Conservation (phyloP, 257 asterid species). For the Lithospermum erythrorhizon region DNA sequence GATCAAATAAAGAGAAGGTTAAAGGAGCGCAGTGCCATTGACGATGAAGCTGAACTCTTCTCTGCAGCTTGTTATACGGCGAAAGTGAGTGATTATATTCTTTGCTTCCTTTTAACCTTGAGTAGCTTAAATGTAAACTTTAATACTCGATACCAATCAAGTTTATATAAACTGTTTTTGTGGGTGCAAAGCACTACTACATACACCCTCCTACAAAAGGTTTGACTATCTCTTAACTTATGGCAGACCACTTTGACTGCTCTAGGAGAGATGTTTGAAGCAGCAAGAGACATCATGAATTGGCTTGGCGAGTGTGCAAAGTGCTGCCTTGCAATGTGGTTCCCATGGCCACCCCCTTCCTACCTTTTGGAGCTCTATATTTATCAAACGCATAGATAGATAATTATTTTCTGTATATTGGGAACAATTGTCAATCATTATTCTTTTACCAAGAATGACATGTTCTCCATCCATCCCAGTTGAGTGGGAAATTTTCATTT, state of each 20-base stretch:
- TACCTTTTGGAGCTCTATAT: too few species aligned
- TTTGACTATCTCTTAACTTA: conserved; percentile 20
- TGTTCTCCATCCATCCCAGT: too few species aligned
- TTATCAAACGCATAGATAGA: neutral
- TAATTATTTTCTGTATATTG: neutral
- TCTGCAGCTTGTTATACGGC: conserved; percentile 90
- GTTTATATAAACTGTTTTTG: neutral
- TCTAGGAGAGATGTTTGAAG: conserved; percentile 91
- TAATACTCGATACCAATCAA: neutral
- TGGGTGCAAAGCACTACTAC: neutral
- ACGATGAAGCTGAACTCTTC: conserved; percentile 77
- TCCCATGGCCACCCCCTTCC: neutral
- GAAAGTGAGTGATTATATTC: conserved; percentile 40
- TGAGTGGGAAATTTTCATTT: too few species aligned
- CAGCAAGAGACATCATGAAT: conserved; percentile 86
- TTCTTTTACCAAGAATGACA: neutral
- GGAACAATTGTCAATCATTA: neutral
- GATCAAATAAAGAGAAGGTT: conserved; percentile 89
- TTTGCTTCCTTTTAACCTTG: neutral
- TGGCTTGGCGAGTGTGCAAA: conserved; percentile 99
- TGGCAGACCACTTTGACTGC: conserved; percentile 85
- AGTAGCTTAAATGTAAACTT: neutral
- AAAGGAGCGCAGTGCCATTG: conserved; percentile 81
- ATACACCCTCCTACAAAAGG: conserved; percentile 1
- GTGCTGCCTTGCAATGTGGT: conserved; percentile 21